A percentile compares a stretch with the other conserved stretches of the same genome.
phyloP scores from a whole-genome alignment of 2,329 filamentous ascomycete genomes.

The Myriosclerotinia scirpicola region DNA sequence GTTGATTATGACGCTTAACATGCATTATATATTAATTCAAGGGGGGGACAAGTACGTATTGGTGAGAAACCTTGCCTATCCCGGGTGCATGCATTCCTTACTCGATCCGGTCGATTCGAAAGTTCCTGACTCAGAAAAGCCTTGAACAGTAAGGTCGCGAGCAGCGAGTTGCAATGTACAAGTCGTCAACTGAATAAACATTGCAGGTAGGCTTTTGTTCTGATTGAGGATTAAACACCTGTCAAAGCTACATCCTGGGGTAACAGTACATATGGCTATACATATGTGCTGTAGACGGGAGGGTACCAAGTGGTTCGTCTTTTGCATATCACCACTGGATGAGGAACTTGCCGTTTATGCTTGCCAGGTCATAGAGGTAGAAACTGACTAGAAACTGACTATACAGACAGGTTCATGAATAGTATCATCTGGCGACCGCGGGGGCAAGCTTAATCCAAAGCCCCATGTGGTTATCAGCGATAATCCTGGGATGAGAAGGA shows the following conservation, averaged over 20 bases:
- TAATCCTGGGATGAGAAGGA: conserved; percentile 30
- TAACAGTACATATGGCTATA: conserved; percentile 16
- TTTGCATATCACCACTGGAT: conserved; percentile 11
- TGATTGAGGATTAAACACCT: conserved; percentile 11
- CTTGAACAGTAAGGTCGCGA: conserved; percentile 1
- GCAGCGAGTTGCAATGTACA: neutral
- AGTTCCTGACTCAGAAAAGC: conserved; percentile 11
- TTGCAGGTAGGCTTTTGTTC: conserved; percentile 12
- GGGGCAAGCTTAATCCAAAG: conserved; percentile 24
- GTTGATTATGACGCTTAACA: conserved; percentile 14
- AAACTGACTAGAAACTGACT: conserved; percentile 4
- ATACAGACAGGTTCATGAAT: conserved; percentile 8
- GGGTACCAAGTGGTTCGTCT: neutral
- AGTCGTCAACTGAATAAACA: neutral
- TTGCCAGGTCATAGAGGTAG: neutral
- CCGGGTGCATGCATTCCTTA: conserved; percentile 12
- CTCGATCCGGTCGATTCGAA: conserved; percentile 15
- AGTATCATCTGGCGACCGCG: conserved; percentile 23
- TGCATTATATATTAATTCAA: conserved; percentile 22
- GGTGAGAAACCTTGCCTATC: conserved; percentile 19
- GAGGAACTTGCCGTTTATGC: conserved; percentile 7
- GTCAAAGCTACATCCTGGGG: conserved; percentile 17
- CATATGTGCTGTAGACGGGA: neutral
- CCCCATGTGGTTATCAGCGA: conserved; percentile 32
- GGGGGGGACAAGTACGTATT: conserved; percentile 21